Evolutionary conservation across 441 rosid species (phyloP).

Genomic region (Euphorbia schlechtendalii): DNA sequence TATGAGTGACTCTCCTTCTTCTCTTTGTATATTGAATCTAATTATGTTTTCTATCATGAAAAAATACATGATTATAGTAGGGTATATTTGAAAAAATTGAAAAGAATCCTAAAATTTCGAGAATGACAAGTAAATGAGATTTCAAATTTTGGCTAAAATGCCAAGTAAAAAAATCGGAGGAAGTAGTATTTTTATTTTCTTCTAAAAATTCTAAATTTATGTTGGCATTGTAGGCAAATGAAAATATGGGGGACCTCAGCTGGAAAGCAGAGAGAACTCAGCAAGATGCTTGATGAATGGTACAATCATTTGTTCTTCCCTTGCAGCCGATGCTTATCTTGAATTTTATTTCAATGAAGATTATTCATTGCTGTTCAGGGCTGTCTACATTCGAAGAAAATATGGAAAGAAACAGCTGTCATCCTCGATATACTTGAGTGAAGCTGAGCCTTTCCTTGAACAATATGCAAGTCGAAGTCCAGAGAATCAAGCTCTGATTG

Average conservation of each 20-base stretch:
- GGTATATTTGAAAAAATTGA: too few species aligned
- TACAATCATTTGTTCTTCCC: slow-evolving; percentile 25
- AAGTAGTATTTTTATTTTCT: background rate
- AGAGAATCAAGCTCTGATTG: slow-evolving; percentile 69
- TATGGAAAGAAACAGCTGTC: slow-evolving; percentile 64
- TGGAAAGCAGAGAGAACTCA: slow-evolving; percentile 74
- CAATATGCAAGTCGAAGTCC: slow-evolving; percentile 71
- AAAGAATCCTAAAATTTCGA: too few species aligned
- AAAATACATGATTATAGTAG: too few species aligned
- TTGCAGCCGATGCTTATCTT: background rate
- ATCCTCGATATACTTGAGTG: slow-evolving; percentile 71
- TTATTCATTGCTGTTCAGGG: slow-evolving; percentile 52
- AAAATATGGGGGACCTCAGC: slow-evolving; percentile 80
- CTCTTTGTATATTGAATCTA: too few species aligned
- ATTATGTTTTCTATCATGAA: too few species aligned
- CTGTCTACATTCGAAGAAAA: slow-evolving; percentile 59
- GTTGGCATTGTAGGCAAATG: slow-evolving; percentile 64
- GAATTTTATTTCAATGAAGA: background rate
- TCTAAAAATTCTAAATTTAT: slow-evolving; percentile 1
- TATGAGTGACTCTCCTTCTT: too few species aligned
- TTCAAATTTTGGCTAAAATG: too few species aligned
- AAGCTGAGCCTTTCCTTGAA: slow-evolving; percentile 96
- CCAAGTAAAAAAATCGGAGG: too few species aligned
- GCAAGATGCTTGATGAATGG: slow-evolving; percentile 99
- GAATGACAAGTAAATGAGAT: too few species aligned